Conservation (phyloP, 2,329 filamentous ascomycete species). For the Drechslerella coelobrocha region DNA sequence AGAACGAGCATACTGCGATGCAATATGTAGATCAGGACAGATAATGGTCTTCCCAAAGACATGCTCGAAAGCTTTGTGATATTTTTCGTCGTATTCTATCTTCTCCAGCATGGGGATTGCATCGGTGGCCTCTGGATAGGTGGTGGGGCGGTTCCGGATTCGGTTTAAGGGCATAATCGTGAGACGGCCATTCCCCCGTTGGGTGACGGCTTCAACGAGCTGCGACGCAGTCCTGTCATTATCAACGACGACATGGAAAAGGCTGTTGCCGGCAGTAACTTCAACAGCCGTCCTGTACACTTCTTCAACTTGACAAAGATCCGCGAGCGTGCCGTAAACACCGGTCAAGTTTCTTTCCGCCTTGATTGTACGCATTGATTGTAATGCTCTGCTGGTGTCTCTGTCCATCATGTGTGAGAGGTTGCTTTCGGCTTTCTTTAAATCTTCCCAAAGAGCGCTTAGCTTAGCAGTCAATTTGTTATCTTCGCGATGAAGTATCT, state of each 20-base stretch:
- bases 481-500: slow-evolving; percentile 85
- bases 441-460: slow-evolving; percentile 75
- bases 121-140: slow-evolving; percentile 84
- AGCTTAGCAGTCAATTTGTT: slow-evolving; percentile 83
- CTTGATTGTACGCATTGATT: slow-evolving; percentile 83
- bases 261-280: slow-evolving; percentile 85
- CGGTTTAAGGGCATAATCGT: slow-evolving; percentile 95
- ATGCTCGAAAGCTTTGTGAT: slow-evolving; percentile 86
- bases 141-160: slow-evolving; percentile 72
- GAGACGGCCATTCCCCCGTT: slow-evolving; percentile 68
- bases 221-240: slow-evolving; percentile 84
- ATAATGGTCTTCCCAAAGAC: slow-evolving; percentile 96
- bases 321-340: slow-evolving; percentile 89
- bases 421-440: slow-evolving; percentile 76
- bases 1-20: slow-evolving; percentile 87
- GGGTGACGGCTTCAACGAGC: slow-evolving; percentile 69
- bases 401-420: slow-evolving; percentile 87
- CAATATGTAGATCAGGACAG: slow-evolving; percentile 85
- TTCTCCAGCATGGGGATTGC: slow-evolving; percentile 78
- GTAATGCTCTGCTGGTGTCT: slow-evolving; percentile 82
- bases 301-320: slow-evolving; percentile 86
- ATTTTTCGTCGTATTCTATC: slow-evolving; percentile 76
- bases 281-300: slow-evolving; percentile 88
- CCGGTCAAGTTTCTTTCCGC: slow-evolving; percentile 79
- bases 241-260: slow-evolving; percentile 97